phyloP scores from a whole-genome alignment of 441 rosid species.

The Manihot esculenta region DNA sequence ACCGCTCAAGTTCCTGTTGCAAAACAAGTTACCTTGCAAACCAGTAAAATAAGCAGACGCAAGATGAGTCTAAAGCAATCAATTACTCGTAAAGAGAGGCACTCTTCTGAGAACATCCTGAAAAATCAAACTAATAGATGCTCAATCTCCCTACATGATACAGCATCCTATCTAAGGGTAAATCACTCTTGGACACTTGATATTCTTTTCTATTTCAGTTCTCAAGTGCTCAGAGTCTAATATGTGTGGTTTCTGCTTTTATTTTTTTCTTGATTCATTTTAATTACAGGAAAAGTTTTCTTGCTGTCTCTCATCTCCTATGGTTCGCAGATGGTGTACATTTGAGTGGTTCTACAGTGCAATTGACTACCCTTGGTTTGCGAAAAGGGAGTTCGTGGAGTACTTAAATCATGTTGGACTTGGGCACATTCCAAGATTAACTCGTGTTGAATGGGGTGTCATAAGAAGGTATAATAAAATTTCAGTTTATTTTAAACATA shows the following conservation, averaged over 20 bases:
- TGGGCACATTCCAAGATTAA: conserved; percentile 85
- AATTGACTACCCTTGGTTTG: conserved; percentile 98
- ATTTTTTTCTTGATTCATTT: not conserved
- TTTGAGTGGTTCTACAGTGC: conserved; percentile 99
- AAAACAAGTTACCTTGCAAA: conserved; percentile 38
- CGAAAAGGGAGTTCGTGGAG: conserved; percentile 87
- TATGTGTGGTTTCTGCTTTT: conserved; percentile 5
- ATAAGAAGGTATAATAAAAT: conserved; percentile 64
- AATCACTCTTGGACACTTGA: conserved; percentile 18
- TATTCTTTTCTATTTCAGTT: conserved; percentile 13
- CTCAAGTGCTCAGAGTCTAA: not conserved
- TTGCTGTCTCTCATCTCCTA: conserved; percentile 57
- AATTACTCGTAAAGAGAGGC: conserved; percentile 38
- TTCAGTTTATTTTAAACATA: conserved; percentile 1
- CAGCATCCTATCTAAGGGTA: conserved; percentile 47
- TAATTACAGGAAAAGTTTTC: conserved; percentile 67
- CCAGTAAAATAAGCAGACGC: conserved; percentile 58
- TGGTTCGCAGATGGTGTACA: conserved; percentile 80
- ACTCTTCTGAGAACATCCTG: conserved; percentile 37
- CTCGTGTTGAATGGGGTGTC: conserved; percentile 98
- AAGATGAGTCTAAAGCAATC: conserved; percentile 55
- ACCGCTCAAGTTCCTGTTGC: conserved; percentile 43
- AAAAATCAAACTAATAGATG: conserved; percentile 36
- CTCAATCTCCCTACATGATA: conserved; percentile 34
- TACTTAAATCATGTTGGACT: conserved; percentile 94